Percentiles rank a stretch among this genome's conserved stretches.
Evolutionary conservation across 768 basidiomycete genomes (phyloP).

Genomic region (Suillus bovinus): DNA sequence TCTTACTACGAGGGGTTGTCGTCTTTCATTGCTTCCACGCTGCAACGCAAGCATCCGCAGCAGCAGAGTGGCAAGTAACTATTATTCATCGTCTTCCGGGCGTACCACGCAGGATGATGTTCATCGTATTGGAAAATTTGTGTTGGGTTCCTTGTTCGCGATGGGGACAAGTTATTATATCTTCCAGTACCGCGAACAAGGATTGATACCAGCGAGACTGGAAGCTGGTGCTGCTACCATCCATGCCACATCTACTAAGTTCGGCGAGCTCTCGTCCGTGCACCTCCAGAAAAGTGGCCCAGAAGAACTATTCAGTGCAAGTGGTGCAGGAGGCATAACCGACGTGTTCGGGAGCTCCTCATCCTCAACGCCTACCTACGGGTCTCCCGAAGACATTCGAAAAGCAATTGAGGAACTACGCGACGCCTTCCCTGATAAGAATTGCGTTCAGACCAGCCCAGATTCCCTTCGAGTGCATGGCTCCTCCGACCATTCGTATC

Average conservation of each 20-base stretch:
- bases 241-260: neutral
- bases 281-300: conserved; percentile 9
- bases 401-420: conserved; percentile 56
- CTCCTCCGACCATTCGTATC: conserved; percentile 70
- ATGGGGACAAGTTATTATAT: conserved; percentile 24
- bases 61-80: neutral
- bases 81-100: neutral
- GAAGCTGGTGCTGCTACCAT: neutral
- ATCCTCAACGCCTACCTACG: conserved; percentile 37
- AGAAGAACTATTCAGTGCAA: neutral
- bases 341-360: conserved; percentile 1
- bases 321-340: neutral
- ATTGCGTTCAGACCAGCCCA: conserved; percentile 51
- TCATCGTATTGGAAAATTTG: conserved; percentile 14
- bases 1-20: neutral
- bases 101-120: conserved; percentile 10
- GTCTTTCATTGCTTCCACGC: neutral
- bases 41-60: neutral
- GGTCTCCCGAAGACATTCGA: conserved; percentile 45
- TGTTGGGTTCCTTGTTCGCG: conserved; percentile 19
- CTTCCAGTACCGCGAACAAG: conserved; percentile 9
- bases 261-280: neutral
- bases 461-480: conserved; percentile 56
- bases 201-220: conserved; percentile 11
- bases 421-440: conserved; percentile 43